A percentile compares a stretch with the other conserved stretches of the same genome.
These are phyloP conservation scores for Parathielavia hyrcaniae DNA, from an alignment of 495 filamentous ascomycete genomes.

Conservation along the genomic window DNA sequence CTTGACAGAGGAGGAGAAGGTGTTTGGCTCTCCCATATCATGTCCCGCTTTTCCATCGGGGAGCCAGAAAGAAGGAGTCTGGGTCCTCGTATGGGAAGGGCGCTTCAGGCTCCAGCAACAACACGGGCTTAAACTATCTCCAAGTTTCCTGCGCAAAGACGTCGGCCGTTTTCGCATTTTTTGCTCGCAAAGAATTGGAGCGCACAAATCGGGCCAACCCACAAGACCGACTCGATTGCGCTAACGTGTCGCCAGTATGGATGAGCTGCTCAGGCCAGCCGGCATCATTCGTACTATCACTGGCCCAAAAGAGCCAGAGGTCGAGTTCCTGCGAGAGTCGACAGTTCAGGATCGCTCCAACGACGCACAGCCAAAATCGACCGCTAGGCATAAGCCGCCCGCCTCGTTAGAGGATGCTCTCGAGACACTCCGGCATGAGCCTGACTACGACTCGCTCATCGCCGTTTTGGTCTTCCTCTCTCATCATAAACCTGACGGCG, in stretches of 20 bases:
- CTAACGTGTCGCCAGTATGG: slow-evolving; percentile 35
- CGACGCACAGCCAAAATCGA: slow-evolving; percentile 18
- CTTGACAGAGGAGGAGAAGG: too few species aligned
- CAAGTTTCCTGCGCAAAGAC: too few species aligned
- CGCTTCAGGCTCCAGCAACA: too few species aligned
- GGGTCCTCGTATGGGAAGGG: too few species aligned
- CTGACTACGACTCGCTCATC: slow-evolving; percentile 53
- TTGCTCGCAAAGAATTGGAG: too few species aligned
- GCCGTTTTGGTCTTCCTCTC: slow-evolving; percentile 49
- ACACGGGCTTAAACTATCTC: too few species aligned
- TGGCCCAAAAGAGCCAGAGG: slow-evolving; percentile 7
- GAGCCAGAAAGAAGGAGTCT: too few species aligned
- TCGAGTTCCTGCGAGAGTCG: slow-evolving; percentile 19
- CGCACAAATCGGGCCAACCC: too few species aligned
- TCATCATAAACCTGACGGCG: slow-evolving; percentile 26
- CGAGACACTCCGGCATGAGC: slow-evolving; percentile 56
- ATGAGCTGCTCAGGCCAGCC: slow-evolving; percentile 45
- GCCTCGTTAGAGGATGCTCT: slow-evolving; percentile 54
- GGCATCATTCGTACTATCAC: slow-evolving; percentile 27
- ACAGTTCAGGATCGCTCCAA: slow-evolving; percentile 6
- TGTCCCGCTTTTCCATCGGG: too few species aligned
- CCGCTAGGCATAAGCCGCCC: slow-evolving; percentile 11
- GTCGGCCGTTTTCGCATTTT: neutral
- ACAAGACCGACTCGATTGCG: too few species aligned
- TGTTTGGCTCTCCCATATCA: too few species aligned